Base-by-base conservation (phyloP, 1,284 basidiomycete genomes). In the Kalmanozyma brasiliensis region DNA sequence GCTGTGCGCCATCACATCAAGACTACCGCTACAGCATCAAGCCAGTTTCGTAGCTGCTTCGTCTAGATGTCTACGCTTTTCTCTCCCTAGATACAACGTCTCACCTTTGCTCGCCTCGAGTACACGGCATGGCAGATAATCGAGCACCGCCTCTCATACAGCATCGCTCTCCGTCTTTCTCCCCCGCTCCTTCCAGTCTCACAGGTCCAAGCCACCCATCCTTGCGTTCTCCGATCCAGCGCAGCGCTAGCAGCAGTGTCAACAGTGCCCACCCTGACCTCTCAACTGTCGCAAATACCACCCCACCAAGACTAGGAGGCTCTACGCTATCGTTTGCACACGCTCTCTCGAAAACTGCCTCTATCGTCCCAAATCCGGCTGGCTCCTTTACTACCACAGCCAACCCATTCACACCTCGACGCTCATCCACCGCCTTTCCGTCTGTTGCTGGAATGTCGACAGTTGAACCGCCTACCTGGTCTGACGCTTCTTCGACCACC, bases 191-290 rank as follows among this genome's bases (percentile, higher is more conserved):
- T 42, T 19, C 34, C 16, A 19, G 44, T 20, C 36, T 35, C 35
- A 32, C 23, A 26, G 20, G 29, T n/a, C 8, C 48, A 10, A 24
- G 22, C 6, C 20, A 51, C 4, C 14, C 52, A 6, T 16, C 53
- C 8, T 35, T 26, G 7, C 57, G 55, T 16, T 55, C 47, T n/a
- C 1, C 36, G 7, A 24, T 37, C 1, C 34, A 38, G 40, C 57
- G 53, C n/a, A 58, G 67, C 40, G 49, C 61, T 34, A 70, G 62
- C 48, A 51, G 67, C 32, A 55, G 53, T 23, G 51, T 23, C 46
- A 44, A 65, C 8, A 16, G 24, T 8, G 29, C 34, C 14, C 34
- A 40, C 11, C 24, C 60, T 13, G 14, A 43, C 19, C 44, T 47
- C 37, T 46, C 61, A 17, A 51, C 61, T 20, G 16, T 52, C 11